Evolutionary conservation across 345 rosid genomes (phyloP), one percentile per base, ranked within the genome.

Genomic region (Brassica rapa): DNA sequence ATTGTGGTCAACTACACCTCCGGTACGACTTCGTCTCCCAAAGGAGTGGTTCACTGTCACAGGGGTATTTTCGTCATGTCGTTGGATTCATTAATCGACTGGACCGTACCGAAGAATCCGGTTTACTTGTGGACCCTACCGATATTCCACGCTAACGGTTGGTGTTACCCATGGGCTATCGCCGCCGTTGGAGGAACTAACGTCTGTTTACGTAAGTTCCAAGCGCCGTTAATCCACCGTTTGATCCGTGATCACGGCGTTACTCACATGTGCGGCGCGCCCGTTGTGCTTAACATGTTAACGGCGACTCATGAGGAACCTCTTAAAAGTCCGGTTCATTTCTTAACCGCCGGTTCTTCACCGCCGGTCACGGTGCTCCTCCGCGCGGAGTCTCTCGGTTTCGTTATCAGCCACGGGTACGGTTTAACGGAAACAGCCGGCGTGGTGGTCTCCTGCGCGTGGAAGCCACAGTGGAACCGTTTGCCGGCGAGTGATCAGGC

Each of bases 201-300:
- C 72, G 72, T 93, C 53, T 93, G 98, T 81, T 64, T 91, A 37
- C 88, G 95, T 15, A 91, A 88, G 43, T 85, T 91, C 71, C 85
- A 87, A 1, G 87, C 86, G 2, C 74, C 79, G 9, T 33, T 41
- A 8, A 86, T 93, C 51, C 89, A 87, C 82, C 74, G 64, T 19
- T 65, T 85, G 43, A 90, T 91, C 59, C 74, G 77, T 29, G 66
- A 65, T 30, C 89, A 91, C 68, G 75, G 87, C 1, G 98, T 93
- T 46, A 91, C 93, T 6, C 93, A 93, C 84, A 86, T 93, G 92
- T 88, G 95, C 39, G 98, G 91, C 1, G 98, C 97, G 12, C 98
- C 98, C 0, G 88, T 90, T 5, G 92, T 93, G 21, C 88, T 93
- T 14, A 89, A 88, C 85, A 90, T 90, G 93, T 74, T 93, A 0